A percentile compares a stretch with the other conserved stretches of the same genome.
Evolutionary conservation across 2,329 filamentous ascomycete species (phyloP).

Genomic region (Chrysosporium keratinophilum): DNA sequence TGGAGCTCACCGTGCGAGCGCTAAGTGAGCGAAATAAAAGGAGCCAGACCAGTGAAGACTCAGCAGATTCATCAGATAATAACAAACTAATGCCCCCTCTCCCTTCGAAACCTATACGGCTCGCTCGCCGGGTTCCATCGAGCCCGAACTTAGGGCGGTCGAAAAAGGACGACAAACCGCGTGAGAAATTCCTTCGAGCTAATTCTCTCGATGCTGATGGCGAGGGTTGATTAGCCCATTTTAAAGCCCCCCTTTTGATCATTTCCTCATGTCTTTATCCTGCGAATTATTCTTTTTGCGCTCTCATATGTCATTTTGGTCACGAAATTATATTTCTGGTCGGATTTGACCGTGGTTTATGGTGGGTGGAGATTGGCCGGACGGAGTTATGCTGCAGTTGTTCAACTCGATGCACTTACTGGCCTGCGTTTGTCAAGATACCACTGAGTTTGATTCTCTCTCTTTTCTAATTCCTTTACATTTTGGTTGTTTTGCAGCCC

Average conservation of each 20-base stretch:
- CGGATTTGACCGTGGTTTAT: neutral
- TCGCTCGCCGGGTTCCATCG: conserved; percentile 28
- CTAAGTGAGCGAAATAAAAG: conserved; percentile 25
- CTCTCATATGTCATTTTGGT: neutral
- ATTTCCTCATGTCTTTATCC: neutral
- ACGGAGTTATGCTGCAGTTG: neutral
- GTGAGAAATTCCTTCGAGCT: conserved; percentile 21
- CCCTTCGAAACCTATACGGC: conserved; percentile 20
- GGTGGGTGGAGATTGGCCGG: neutral
- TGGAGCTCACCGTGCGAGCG: conserved; percentile 36
- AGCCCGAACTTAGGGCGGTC: conserved; percentile 25
- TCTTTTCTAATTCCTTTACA: neutral
- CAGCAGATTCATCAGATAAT: conserved; percentile 19
- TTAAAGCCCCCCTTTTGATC: neutral
- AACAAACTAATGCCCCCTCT: conserved; percentile 23
- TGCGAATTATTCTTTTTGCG: neutral
- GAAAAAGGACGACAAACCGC: conserved; percentile 17
- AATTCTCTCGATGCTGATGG: conserved; percentile 28
- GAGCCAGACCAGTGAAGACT: conserved; percentile 25
- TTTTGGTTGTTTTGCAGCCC: neutral
- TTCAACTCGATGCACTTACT: neutral
- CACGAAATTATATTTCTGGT: neutral
- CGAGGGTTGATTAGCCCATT: conserved; percentile 6
- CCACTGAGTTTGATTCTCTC: neutral
- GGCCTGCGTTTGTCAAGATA: neutral